Percentiles rank a stretch among this genome's conserved stretches.
Evolutionary conservation across 73 alveolate species (phyloP).

Genomic region (Tetrahymena elliotti): DNA sequence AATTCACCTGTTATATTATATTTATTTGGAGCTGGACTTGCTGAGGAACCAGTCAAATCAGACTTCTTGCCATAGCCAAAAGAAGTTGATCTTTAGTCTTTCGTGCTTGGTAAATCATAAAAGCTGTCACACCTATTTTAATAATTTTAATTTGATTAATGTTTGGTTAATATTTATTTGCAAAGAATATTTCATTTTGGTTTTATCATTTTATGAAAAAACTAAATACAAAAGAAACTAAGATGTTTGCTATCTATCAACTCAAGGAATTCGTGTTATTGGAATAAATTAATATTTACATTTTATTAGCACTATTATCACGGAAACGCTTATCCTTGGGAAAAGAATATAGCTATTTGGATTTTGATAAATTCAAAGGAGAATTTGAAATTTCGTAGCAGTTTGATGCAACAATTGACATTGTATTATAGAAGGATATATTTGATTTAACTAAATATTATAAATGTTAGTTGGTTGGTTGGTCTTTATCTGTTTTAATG

Average conservation of each 20-base stretch:
- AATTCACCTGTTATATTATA: background rate
- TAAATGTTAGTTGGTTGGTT: background rate
- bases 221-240: no score
- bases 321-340: slow-evolving; percentile 33
- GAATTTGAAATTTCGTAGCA: slow-evolving; percentile 27
- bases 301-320: background rate
- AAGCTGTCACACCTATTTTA: background rate
- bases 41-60: background rate
- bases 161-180: no score
- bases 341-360: slow-evolving; percentile 30
- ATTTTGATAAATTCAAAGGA: slow-evolving; percentile 17
- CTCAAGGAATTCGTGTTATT: background rate
- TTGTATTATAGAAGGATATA: background rate
- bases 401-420: slow-evolving; percentile 30
- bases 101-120: slow-evolving; percentile 29
- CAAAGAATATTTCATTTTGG: no score
- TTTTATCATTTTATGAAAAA: no score
- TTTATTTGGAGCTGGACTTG: background rate
- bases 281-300: background rate
- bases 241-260: no score
- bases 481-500: background rate
- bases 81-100: background rate
- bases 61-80: slow-evolving; percentile 6
- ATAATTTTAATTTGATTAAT: no score
- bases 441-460: background rate